Evolutionary conservation across 805 yeast species (phyloP), one percentile per base, ranked within the genome.

Genomic region (Pichia ethanolica): DNA sequence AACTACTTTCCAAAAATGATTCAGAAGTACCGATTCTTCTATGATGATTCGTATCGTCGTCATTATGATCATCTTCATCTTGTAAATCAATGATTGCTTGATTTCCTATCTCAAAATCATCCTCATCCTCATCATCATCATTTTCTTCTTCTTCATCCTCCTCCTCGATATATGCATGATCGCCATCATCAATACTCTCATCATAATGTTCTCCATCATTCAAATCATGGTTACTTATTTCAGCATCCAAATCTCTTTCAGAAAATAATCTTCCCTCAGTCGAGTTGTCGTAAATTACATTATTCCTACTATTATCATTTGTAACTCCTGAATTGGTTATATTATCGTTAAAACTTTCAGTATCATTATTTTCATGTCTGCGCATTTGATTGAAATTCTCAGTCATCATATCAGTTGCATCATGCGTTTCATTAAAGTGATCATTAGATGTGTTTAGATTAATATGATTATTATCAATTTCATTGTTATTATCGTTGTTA

Each of bases 241-340:
- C 69, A 6, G 73, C 80, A 61, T 79, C 83, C 42, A 74, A 59
- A 55, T 77, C 75, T 35, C 53, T 46, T 35, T 57, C 67, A 13
- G 13, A 38, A 32, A 10, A 26, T 11, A 25, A 38, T 12, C 49
- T 45, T 43, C 35, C 51, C 39, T 35, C 51, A 4, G 25, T 27
- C 1, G 35, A 20, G 20, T 39, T 39, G 25, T 34, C 30, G 5
- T 40, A 35, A 10, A 30, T 28, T n/a, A 8, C 35, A 64, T 67
- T 67, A 40, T 60, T 39, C 9, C 26, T 25, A 14, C 27, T 28
- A 14, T 38, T 38, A 2, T 38, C 41, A 14, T 38, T 38, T 7
- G 10, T 38, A 9, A 30, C 14, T 39, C 42, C 26, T 26, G 42
- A 39, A 13, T 26, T 39, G 9, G 9, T 30, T 25, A 5, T 48